Evolutionary conservation across 2,329 filamentous ascomycete species (phyloP), one percentile per base, ranked within the genome.

Genomic region (Fusarium bulbicola): DNA sequence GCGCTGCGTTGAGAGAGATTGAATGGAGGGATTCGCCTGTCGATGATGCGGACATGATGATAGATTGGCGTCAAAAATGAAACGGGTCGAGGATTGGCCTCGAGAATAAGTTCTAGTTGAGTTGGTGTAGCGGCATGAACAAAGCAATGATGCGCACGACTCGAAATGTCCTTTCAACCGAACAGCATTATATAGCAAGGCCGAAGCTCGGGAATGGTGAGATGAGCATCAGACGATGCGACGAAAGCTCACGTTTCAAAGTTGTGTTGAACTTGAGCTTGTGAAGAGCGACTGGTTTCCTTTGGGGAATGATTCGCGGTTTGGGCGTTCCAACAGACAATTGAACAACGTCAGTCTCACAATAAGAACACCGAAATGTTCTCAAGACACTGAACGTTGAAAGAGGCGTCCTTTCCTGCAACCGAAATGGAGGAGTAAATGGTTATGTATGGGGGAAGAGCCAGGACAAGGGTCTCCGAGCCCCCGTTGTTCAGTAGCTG

Each of bases 11-110:
- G 57, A 79, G 80, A 37, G 79, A 79, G 50, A 78, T 79, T 66
- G 86, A 86, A 67, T 81, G 82, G 74, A 86, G 85, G 70, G 87
- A 88, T 80, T 87, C 86, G 78, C 84, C 85, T 74, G 85, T 87
- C 76, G 86, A 88, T 42, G 86, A 88, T 77, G 86, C 86, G 80
- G 86, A 84, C 86, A 88, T 87, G 78, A 80, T 82, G 76, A 39
- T 45, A 54, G 34, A 36, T 45, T 78, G 75, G 56, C 72, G 69
- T 42, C 73, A 77, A 60, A 72, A 66, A 57, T 74, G 63, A 52
- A 73, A 70, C 39, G 74, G 65, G 54, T 72, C 66, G 62, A 72
- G 68, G 54, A 66, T 40, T 30, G 47, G 42, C 37, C 56, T 49
- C 53, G 36, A 63, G 50, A 59, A 32, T 57, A 56, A 42, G 47